Conservation (phyloP, 225 moss, liverwort and hornwort genomes). For the Thuidium tamariscinum region DNA sequence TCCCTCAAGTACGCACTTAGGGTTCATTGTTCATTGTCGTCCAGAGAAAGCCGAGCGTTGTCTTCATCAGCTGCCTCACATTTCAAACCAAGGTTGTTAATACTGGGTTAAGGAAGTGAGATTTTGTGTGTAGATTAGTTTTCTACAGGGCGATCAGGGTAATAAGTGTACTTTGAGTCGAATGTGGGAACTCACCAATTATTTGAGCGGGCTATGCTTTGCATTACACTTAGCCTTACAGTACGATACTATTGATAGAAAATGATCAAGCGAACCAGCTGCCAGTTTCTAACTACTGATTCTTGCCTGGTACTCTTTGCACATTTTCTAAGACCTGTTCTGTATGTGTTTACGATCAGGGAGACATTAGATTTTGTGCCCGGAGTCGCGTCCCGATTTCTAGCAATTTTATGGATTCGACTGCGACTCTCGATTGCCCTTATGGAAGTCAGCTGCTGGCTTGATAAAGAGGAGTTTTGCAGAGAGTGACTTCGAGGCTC, state of each 20-base stretch:
- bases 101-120: neutral
- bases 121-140: neutral
- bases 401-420: slow-evolving; percentile 53
- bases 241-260: neutral
- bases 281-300: neutral
- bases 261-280: neutral
- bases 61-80: neutral
- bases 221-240: neutral
- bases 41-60: neutral
- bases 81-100: neutral
- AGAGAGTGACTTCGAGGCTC: neutral
- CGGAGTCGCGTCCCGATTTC: slow-evolving; percentile 37
- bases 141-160: neutral
- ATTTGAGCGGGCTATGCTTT: neutral
- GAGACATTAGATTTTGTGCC: slow-evolving; percentile 35
- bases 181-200: neutral
- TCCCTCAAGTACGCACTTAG: neutral
- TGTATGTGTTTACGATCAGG: slow-evolving; percentile 30
- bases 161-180: neutral
- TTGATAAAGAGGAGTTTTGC: neutral
- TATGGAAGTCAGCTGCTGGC: neutral
- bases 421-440: slow-evolving; percentile 23
- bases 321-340: neutral
- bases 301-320: neutral
- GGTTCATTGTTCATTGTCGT: neutral